Base-by-base conservation (phyloP, 2,329 filamentous ascomycete species). In the Chaetomium olivaceum region DNA sequence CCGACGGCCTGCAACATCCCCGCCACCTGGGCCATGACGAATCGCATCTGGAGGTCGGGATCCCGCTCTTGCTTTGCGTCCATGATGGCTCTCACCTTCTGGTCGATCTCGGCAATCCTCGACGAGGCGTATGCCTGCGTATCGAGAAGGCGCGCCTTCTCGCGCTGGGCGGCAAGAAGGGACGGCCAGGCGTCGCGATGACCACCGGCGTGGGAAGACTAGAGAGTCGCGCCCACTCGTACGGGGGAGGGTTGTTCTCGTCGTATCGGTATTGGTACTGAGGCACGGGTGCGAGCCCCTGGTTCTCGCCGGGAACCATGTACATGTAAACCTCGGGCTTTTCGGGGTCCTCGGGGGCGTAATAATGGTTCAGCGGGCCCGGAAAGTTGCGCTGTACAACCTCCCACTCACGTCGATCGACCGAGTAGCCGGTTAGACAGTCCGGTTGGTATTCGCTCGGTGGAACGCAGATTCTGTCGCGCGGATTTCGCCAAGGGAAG, bases 61-160 rank as follows among this genome's bases (percentile, higher is more conserved):
- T 61, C 50, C 59, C 23, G 11, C 14, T 54, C 33, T 16, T 46
- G 50, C 33, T 61, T 61, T 3, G 50, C 23, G 33, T 61, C 59
- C 50, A 61, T 54, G 50, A 54, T 51, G 21, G 33, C 33, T 23
- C 8, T 25, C 23, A 61, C 33, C 59, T 61, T 27, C 19, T 14
- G 14, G 19, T 46, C 50, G 19, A 61, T 54, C 5, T 55, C 59
- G 23, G 50, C 33, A 21, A 61, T 43, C 6, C 59, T 23, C 14
- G 33, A 29, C 50, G 50, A 29, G 50, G 31, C 16, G 59, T 61
- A 61, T 8, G 31, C 5, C 2, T 31, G 14, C 11, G 50, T 61
- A 33, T 61, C 59, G 3, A 55, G 33, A 1, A 46, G 50, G 36
- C 50, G 59, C 33, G 59, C 52, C 33, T 61, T 51, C 8, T 60